Conservation (phyloP, 768 basidiomycete species). For the Tylopilus vinaceipallidus region DNA sequence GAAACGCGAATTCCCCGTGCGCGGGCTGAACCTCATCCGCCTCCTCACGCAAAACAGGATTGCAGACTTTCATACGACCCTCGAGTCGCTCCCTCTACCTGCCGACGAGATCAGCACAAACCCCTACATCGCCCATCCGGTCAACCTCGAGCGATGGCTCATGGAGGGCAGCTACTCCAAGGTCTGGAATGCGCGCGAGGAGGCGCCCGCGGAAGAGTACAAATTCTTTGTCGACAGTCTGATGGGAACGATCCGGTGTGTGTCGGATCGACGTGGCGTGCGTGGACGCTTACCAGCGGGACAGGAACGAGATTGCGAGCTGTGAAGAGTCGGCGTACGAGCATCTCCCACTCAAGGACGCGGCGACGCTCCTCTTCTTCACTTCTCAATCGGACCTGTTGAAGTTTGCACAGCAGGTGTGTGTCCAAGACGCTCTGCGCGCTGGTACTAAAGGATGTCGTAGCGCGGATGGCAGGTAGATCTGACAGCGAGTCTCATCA, state of each 20-base stretch:
- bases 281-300: slow-evolving; percentile 2
- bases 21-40: slow-evolving; percentile 91
- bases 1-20: slow-evolving; percentile 81
- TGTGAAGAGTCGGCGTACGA: slow-evolving; percentile 95
- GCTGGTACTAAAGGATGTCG: slow-evolving; percentile 3
- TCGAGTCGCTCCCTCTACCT: slow-evolving; percentile 80
- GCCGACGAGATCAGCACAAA: slow-evolving; percentile 67
- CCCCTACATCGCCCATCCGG: slow-evolving; percentile 77
- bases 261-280: not conserved
- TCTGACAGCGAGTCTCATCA: slow-evolving; percentile 63
- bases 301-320: slow-evolving; percentile 93
- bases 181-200: slow-evolving; percentile 93
- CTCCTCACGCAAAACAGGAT: slow-evolving; percentile 95
- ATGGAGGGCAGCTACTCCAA: slow-evolving; percentile 99
- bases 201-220: slow-evolving; percentile 92
- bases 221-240: slow-evolving; percentile 90
- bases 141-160: slow-evolving; percentile 92
- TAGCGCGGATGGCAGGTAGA: slow-evolving; percentile 87
- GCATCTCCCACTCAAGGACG: slow-evolving; percentile 86
- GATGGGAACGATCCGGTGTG: slow-evolving; percentile 90
- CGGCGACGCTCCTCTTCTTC: slow-evolving; percentile 90
- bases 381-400: slow-evolving; percentile 75
- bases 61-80: slow-evolving; percentile 94
- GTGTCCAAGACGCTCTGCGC: slow-evolving; percentile 5
- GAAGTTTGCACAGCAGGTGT: slow-evolving; percentile 77